Evolutionary conservation across 257 asterid genomes (phyloP), one percentile per base, ranked within the genome.

Genomic region (Jacaranda mimosifolia): DNA sequence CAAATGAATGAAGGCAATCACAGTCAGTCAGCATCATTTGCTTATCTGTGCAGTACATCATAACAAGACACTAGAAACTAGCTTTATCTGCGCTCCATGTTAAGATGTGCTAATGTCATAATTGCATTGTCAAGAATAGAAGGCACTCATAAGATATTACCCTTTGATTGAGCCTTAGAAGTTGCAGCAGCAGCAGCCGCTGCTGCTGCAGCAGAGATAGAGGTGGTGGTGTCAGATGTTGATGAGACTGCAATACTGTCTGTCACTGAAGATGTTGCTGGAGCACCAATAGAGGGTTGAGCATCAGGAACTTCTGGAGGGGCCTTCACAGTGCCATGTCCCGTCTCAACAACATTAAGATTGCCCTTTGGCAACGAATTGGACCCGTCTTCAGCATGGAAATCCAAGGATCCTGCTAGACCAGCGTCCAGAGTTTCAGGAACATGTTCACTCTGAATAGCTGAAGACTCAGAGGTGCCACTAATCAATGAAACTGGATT

Each of bases 81-180:
- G 14, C 58, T 52, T 35, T 51, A 40, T 60, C 35, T 19, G 21
- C 4, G 7, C 15, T 52, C 56, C 72, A 68, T 14, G 63, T 26
- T 69, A 57, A 38, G 39, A 56, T 51, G 17, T 42, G 32, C 60
- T 26, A 59, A 79, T 76, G 52, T 52, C n/a, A 36, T 59, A 73
- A 57, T 66, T 51, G 52, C 64, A 55, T 39, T 58, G 42, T 42
- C 46, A 48, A 40, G 21, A 74, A 43, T 64, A 70, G 5, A 62
- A 46, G 19, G 6, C n/a, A 65, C 68, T 55, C 72, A 42, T 42
- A 43, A 74, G 39, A 18, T 53, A 53, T 83, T 81, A 95, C 99
- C 97, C 81, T 91, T 95, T 45, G 97, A 9, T 68, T 87, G 96
- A 76, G 72, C 78, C 83, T 91, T 92, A 26, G 92, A 71, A 49